These are phyloP conservation scores for Nicotiana tomentosiformis DNA, from an alignment of 257 asterid species.

Conservation along the genomic window DNA sequence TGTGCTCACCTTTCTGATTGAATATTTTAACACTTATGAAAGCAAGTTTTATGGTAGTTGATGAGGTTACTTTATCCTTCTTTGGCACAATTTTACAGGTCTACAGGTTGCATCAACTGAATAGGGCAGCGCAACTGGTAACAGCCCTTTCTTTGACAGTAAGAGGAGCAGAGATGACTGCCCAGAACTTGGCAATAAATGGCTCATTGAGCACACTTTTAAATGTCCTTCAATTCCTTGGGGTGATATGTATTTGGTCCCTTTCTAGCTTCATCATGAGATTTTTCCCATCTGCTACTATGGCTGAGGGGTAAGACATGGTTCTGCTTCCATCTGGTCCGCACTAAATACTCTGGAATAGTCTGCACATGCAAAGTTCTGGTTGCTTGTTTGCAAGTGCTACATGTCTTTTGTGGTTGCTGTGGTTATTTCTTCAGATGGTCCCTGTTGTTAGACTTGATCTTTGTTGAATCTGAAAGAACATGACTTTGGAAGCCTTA, in stretches of 20 bases:
- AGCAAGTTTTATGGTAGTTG: not conserved
- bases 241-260: constrained; percentile 84
- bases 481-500: not conserved
- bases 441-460: not conserved
- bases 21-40: not conserved
- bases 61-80: not conserved
- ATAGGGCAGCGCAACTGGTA: constrained; percentile 89
- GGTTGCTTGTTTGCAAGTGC: not conserved
- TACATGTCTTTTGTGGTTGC: not conserved
- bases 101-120: constrained; percentile 92
- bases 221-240: constrained; percentile 82
- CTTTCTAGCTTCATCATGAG: constrained; percentile 90
- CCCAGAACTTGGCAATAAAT: constrained; percentile 85
- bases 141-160: constrained; percentile 89
- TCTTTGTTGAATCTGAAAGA: constrained; percentile 1
- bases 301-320: constrained; percentile 20
- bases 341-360: not conserved
- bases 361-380: not conserved
- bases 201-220: constrained; percentile 68
- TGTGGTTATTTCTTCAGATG: not conserved
- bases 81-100: constrained; percentile 36
- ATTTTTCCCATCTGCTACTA: constrained; percentile 43
- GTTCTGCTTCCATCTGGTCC: not conserved
- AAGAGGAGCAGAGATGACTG: constrained; percentile 89
- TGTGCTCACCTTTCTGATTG: not conserved